Evolutionary conservation across 2,329 filamentous ascomycete species (phyloP).

Genomic region (Pestalotiopsis sp.): DNA sequence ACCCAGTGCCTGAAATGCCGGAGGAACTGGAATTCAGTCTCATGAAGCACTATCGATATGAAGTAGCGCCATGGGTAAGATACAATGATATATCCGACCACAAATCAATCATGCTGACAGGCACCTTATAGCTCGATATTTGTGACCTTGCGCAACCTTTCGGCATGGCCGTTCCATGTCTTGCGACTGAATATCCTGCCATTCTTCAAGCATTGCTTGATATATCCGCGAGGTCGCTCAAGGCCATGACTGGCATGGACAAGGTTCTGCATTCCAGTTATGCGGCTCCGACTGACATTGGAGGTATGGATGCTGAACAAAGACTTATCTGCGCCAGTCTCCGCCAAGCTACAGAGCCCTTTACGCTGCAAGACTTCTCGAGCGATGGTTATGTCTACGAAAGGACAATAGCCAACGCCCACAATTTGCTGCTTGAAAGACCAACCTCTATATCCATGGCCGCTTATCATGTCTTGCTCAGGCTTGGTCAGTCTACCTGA

Average conservation of each 20-base stretch:
- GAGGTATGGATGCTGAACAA: neutral
- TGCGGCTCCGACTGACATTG: too few species aligned
- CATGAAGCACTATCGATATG: slow-evolving; percentile 45
- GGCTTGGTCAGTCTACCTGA: slow-evolving; percentile 10
- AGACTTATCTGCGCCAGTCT: neutral
- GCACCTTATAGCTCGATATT: slow-evolving; percentile 39
- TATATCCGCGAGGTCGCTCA: neutral
- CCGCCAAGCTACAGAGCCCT: neutral
- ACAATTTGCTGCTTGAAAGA: neutral
- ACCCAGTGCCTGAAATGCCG: neutral
- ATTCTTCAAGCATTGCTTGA: slow-evolving; percentile 29
- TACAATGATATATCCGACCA: too few species aligned
- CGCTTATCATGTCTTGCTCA: neutral
- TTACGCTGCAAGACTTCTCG: neutral
- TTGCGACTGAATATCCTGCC: slow-evolving; percentile 26
- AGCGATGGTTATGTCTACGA: neutral
- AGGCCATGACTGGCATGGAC: neutral
- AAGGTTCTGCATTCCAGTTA: neutral
- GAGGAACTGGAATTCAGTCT: slow-evolving; percentile 28
- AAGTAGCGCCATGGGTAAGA: slow-evolving; percentile 46
- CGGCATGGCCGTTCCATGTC: slow-evolving; percentile 36
- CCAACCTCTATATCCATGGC: neutral
- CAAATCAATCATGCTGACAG: neutral
- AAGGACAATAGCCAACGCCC: neutral
- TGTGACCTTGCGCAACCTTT: slow-evolving; percentile 42